Base-by-base conservation (phyloP, 805 yeast species). In the Wickerhamomyces silvicola region DNA sequence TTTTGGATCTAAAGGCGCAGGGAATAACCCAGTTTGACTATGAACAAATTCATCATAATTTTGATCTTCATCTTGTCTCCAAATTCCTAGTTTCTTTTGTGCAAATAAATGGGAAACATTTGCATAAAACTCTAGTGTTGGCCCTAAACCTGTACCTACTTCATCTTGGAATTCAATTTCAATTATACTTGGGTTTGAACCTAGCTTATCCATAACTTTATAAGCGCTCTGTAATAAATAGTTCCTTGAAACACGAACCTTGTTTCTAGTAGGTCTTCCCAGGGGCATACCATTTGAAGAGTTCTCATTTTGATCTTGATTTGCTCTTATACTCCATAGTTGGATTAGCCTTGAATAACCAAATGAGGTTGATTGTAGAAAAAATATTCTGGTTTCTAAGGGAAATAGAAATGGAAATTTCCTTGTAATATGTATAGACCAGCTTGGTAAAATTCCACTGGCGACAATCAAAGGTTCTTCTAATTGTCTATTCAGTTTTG, bases 101-200 rank as follows among this genome's bases (percentile, higher is more conserved):
- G 81, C 62, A 52, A 90, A 86, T 41, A 79, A 87, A 35, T 66
- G 74, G 0, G 96, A 86, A 2, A 84, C 86, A 11, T 68, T 63
- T 0, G 97, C 77, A 50, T 86, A 90, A 50, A 92, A 90, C 56
- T 90, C 98, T 41, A 88, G 64, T 0, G 98, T 90, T 4, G 98
- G 98, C 0, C 98, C 98, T 27, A 87, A 60, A 0, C 98, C 98
- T 1, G 95, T 80, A n/a, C 97, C 98, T 6, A 71, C 95, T 54
- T 90, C 98, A 42, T 81, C 87, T 41, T 70, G 75, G 48, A 82
- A 90, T 52, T 88, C 95, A 35, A 92, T 78, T 46, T 90, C 97
- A 15, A 90, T 59, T 5, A 83, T 64, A 18, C 86, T 81, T 1
- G 95, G 87, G n/a, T 79, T 69, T 0, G 82, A 60, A 0, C 92